Percentiles rank a stretch among this genome's conserved stretches.
Conservation (phyloP, 2,329 filamentous ascomycete genomes). For the Ceratocystis variospora region DNA sequence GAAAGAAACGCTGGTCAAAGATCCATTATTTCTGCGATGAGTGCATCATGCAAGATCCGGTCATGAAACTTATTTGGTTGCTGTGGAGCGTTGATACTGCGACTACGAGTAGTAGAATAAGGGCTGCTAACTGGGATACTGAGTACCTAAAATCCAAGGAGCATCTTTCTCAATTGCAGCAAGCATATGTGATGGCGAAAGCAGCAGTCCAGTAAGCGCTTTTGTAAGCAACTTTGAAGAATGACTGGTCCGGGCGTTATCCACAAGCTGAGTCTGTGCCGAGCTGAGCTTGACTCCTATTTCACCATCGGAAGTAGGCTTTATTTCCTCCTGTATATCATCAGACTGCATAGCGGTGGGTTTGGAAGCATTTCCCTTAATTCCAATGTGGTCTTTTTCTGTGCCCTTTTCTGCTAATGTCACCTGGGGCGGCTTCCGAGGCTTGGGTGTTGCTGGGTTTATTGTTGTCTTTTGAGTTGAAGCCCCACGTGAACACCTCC, state of each 20-base stretch:
- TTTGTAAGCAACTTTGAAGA: constrained; percentile 1
- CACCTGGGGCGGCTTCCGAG: not conserved
- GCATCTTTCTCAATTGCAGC: constrained; percentile 11
- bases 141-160: constrained; percentile 9
- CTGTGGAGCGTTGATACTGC: not conserved
- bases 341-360: not conserved
- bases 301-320: not conserved
- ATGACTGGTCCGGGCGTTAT: not conserved
- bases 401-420: not conserved
- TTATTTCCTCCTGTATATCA: not conserved
- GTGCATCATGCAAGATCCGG: not conserved
- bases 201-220: not conserved
- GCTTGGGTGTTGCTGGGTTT: not conserved
- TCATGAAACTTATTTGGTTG: not conserved
- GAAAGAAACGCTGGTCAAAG: constrained; percentile 2
- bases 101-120: not conserved
- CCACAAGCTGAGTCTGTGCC: not conserved
- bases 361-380: not conserved
- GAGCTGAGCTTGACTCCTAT: not conserved
- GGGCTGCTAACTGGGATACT: not conserved
- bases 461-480: not conserved
- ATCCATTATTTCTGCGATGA: constrained; percentile 8
- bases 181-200: constrained; percentile 1
- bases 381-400: not conserved
- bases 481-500: not conserved